phyloP scores from a whole-genome alignment of 768 basidiomycete species.

The Termitomyces sp. region DNA sequence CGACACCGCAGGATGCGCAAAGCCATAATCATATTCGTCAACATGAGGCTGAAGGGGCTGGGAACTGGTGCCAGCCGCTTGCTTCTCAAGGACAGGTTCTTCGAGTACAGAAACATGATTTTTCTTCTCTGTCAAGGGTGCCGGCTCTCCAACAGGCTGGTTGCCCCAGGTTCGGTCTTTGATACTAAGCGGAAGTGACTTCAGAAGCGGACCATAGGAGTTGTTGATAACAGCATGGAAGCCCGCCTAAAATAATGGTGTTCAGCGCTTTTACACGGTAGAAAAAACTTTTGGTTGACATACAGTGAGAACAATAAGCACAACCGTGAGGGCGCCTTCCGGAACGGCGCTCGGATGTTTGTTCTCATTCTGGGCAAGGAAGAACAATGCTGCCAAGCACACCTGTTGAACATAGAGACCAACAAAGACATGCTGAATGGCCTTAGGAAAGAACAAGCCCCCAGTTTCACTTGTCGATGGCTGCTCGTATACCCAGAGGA shows the following conservation, averaged over 20 bases:
- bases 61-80: slow-evolving; percentile 5
- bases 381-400: slow-evolving; percentile 39
- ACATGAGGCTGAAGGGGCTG: slow-evolving; percentile 7
- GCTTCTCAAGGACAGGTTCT: background rate
- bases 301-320: slow-evolving; percentile 81
- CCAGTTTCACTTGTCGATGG: slow-evolving; percentile 72
- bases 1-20: slow-evolving; percentile 81
- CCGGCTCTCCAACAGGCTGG: background rate
- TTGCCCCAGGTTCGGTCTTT: slow-evolving; percentile 58
- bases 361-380: slow-evolving; percentile 64
- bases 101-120: background rate
- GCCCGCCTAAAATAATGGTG: slow-evolving; percentile 38
- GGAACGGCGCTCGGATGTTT: slow-evolving; percentile 52
- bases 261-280: no score
- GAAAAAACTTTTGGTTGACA: slow-evolving; percentile 18
- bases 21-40: slow-evolving; percentile 63
- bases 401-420: slow-evolving; percentile 85
- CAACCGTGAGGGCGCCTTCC: slow-evolving; percentile 79
- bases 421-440: slow-evolving; percentile 89
- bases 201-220: slow-evolving; percentile 76
- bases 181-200: slow-evolving; percentile 72
- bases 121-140: background rate
- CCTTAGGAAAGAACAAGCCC: slow-evolving; percentile 92
- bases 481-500: slow-evolving; percentile 75
- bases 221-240: slow-evolving; percentile 70